Evolutionary conservation across 2,329 filamentous ascomycete genomes (phyloP).

Genomic region (Calonectria pseudoreteaudii): DNA sequence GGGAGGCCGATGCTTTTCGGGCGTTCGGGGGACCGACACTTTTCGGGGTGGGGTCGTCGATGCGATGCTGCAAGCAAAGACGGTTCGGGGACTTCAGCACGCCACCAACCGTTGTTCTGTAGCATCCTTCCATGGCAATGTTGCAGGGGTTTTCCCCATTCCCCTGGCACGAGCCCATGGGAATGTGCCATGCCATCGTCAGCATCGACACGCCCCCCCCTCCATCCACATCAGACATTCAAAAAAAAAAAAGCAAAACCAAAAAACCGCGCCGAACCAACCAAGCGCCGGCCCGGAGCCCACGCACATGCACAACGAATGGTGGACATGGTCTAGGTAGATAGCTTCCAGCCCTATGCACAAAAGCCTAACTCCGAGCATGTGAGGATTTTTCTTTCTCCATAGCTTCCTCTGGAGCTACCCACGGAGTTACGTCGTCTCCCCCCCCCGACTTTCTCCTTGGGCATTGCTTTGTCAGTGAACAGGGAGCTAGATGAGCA

Average conservation of each 20-base stretch:
- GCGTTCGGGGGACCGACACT: neutral
- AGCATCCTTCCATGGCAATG: neutral
- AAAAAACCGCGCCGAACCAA: neutral
- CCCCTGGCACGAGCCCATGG: neutral
- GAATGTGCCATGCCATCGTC: neutral
- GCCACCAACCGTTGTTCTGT: neutral
- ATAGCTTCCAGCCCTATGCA: too few species aligned
- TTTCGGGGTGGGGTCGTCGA: constrained; percentile 19
- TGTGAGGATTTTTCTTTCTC: too few species aligned
- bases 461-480: too few species aligned
- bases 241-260: too few species aligned
- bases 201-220: too few species aligned
- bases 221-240: neutral
- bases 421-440: too few species aligned
- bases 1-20: constrained; percentile 7
- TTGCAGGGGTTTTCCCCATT: neutral
- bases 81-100: neutral
- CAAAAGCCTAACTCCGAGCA: too few species aligned
- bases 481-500: too few species aligned
- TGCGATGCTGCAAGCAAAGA: neutral
- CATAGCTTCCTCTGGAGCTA: too few species aligned
- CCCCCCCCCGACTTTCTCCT: too few species aligned
- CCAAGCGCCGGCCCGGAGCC: neutral
- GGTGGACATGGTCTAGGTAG: too few species aligned
- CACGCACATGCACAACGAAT: too few species aligned